phyloP scores from a whole-genome alignment of 164 flowering plant species.

The Malania oleifera region DNA sequence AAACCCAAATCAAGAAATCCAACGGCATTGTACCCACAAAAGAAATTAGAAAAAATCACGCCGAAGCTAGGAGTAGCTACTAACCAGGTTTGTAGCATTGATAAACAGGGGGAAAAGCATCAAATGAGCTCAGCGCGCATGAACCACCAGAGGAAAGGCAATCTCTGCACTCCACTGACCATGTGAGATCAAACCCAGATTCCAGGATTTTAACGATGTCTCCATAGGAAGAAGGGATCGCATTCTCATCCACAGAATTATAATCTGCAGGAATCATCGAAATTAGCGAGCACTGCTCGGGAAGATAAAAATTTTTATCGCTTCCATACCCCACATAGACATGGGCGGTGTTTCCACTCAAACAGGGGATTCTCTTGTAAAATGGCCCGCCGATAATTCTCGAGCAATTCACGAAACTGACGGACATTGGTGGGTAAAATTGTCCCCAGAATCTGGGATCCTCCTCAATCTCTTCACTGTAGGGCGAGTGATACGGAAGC shows the following conservation, averaged over 20 bases:
- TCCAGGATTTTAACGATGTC: not conserved
- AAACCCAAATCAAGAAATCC: too few relatives aligned
- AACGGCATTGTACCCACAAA: too few relatives aligned
- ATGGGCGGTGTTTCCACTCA: conserved; percentile 1
- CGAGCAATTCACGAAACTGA: conserved; percentile 13
- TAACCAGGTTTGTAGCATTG: not conserved
- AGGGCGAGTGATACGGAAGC: conserved; percentile 2
- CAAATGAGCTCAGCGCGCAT: not conserved
- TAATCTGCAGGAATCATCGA: conserved; percentile 2
- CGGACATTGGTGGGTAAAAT: not conserved
- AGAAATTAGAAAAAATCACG: not conserved
- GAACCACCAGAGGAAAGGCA: conserved; percentile 5
- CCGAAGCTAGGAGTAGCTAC: not conserved
- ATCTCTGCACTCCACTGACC: conserved; percentile 19
- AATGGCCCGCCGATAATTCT: not conserved
- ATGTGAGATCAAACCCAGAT: conserved; percentile 16
- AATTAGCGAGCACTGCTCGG: conserved; percentile 4
- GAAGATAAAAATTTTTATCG: not conserved
- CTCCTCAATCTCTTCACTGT: not conserved
- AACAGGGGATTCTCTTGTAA: conserved; percentile 9
- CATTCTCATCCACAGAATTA: too few relatives aligned
- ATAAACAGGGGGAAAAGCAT: not conserved
- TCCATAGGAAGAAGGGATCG: conserved; percentile 13
- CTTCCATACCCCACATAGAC: conserved; percentile 7
- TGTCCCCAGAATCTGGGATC: not conserved